phyloP scores from a whole-genome alignment of 768 basidiomycete species.

The Tulasnella sp. region DNA sequence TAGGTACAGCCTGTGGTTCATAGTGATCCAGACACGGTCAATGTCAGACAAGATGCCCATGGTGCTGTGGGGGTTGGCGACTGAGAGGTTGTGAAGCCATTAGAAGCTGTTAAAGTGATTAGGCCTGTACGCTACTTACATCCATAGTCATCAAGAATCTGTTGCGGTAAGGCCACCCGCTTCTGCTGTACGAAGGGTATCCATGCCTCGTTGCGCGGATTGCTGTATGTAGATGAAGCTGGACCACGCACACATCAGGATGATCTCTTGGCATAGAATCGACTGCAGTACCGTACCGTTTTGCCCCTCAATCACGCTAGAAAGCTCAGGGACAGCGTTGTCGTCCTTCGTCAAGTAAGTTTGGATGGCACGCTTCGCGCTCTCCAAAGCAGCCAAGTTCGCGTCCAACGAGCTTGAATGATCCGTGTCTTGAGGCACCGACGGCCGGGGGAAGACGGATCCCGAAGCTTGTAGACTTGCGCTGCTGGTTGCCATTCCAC shows the following conservation, averaged over 20 bases:
- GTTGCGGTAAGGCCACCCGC: conserved; percentile 14
- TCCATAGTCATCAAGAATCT: conserved; percentile 15
- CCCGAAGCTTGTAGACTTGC: background rate
- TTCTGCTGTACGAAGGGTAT: conserved; percentile 15
- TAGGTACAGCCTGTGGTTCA: conserved; percentile 85
- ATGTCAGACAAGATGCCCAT: conserved; percentile 89
- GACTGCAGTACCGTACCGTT: background rate
- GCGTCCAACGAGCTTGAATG: background rate
- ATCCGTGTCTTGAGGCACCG: background rate
- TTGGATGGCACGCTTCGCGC: conserved; percentile 2
- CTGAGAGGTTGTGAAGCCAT: background rate
- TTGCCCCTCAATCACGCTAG: background rate
- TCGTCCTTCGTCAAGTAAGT: conserved; percentile 3
- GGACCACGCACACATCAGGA: background rate
- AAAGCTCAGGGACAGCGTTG: background rate
- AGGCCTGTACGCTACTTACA: background rate
- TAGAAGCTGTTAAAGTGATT: background rate
- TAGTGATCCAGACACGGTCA: conserved; percentile 89
- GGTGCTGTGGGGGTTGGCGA: conserved; percentile 6
- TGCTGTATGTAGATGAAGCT: conserved; percentile 17
- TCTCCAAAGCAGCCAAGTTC: conserved; percentile 8
- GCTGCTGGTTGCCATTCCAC: background rate
- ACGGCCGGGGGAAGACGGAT: background rate
- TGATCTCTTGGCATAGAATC: background rate
- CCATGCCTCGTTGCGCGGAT: conserved; percentile 19